Evolutionary conservation across 176 grass and related monocot species (phyloP), one percentile per base, ranked within the genome.

Genomic region (Elymus sibiricus): DNA sequence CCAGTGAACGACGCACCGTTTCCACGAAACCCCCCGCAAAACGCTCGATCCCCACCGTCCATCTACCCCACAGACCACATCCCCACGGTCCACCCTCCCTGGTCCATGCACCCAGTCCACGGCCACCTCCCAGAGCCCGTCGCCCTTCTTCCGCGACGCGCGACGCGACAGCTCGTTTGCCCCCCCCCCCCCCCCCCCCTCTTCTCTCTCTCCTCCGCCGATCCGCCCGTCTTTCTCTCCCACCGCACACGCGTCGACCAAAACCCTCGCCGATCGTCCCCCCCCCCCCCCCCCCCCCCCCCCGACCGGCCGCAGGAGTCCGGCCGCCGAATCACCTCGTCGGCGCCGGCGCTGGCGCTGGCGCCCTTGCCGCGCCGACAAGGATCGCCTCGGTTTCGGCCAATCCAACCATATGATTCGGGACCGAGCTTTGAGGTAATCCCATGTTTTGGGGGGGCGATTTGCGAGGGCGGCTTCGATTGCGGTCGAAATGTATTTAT

Each of bases 141-240:
- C 5, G 39, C 59, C 59, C 17, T 67, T 47, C 56, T 40, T 85
- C 58, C 83, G 24, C 83, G 44, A 67, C 14, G 80, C 64, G 60
- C 68, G 24, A 35, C 38, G 32, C 28, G 2, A 61, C 26, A 76
- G 37, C 40, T 73, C 26, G 28, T 69, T 37, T 22, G 55, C 6
- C 49, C 16, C 9, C 65, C 53, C 7, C 11, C 44, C n/a, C n/a
- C n/a, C n/a, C n/a, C n/a, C n/a, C n/a, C n/a, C n/a, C n/a, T n/a
- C n/a, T n/a, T n/a, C n/a, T 16, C 74, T 74, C 69, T 62, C 35
- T 42, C 71, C 26, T 70, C 75, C 75, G 13, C 46, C 62, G 32
- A 35, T 56, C 74, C 73, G 83, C 43, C 21, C 83, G 35, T 21
- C 72, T 21, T 21, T 49, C 72, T 49, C 71, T 24, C 24, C 63